A percentile compares a stretch with the other conserved stretches of the same genome.
phyloP scores from a whole-genome alignment of 768 basidiomycete species.

The Fistulinella prunicolor region DNA sequence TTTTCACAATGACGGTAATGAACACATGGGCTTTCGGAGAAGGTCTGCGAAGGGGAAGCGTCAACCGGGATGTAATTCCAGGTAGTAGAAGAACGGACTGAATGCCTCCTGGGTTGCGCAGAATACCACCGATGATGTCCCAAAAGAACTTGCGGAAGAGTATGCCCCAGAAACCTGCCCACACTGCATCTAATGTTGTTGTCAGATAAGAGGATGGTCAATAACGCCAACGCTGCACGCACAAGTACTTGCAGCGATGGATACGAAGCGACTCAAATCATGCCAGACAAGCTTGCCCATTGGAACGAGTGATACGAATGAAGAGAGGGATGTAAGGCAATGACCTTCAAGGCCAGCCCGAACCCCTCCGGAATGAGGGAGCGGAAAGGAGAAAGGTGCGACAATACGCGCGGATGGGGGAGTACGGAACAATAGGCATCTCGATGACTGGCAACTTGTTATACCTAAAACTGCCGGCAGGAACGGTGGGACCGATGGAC shows the following conservation, averaged over 20 bases:
- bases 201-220: conserved; percentile 10
- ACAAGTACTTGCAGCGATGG: conserved; percentile 72
- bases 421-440: too few species aligned
- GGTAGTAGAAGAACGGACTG: conserved; percentile 50
- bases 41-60: conserved; percentile 42
- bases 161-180: conserved; percentile 79
- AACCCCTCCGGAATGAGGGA: too few species aligned
- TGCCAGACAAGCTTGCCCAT: conserved; percentile 88
- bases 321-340: too few species aligned
- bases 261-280: conserved; percentile 65
- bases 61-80: neutral
- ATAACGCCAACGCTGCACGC: conserved; percentile 35
- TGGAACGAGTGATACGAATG: neutral
- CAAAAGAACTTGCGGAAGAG: conserved; percentile 94
- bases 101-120: conserved; percentile 75
- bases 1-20: conserved; percentile 70
- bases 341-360: too few species aligned
- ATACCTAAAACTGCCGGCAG: too few species aligned
- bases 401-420: too few species aligned
- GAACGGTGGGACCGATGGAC: too few species aligned
- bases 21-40: conserved; percentile 59
- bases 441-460: too few species aligned
- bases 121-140: conserved; percentile 84
- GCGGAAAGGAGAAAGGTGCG: too few species aligned
- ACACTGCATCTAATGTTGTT: conserved; percentile 57